Percentiles rank a stretch among this genome's conserved stretches.
These are phyloP conservation scores for Claviceps sp. DNA, from an alignment of 2,329 filamentous ascomycete species.

Conservation along the genomic window DNA sequence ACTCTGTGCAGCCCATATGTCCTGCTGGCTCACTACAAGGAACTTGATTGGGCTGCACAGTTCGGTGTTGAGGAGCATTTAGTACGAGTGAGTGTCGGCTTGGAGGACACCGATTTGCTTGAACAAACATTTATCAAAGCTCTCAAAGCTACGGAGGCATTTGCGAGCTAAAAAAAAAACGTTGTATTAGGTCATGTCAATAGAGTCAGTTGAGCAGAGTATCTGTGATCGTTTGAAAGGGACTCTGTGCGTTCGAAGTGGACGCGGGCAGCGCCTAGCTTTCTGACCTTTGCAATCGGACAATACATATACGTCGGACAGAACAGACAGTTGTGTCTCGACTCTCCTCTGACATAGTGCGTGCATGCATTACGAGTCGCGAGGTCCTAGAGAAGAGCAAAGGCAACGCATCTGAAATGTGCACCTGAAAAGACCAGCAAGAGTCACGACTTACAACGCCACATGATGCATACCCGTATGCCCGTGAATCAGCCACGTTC, in stretches of 20 bases:
- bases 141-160: slow-evolving; percentile 40
- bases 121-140: slow-evolving; percentile 51
- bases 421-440: too few relatives aligned
- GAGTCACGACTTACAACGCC: too few relatives aligned
- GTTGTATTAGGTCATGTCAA: background rate
- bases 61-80: slow-evolving; percentile 73
- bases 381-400: too few relatives aligned
- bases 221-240: background rate
- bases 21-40: slow-evolving; percentile 77
- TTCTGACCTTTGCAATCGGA: background rate
- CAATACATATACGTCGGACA: background rate
- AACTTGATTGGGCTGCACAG: slow-evolving; percentile 77
- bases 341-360: background rate
- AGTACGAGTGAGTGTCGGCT: slow-evolving; percentile 74
- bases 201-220: background rate
- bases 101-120: slow-evolving; percentile 64
- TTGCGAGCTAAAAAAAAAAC: background rate
- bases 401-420: too few relatives aligned
- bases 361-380: background rate
- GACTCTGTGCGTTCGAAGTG: background rate
- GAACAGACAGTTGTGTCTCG: background rate
- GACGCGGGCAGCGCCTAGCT: background rate
- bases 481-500: background rate
- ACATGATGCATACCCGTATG: background rate
- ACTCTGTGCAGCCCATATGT: slow-evolving; percentile 87